Conservation (phyloP, 257 asterid species). For the Sherardia arvensis region DNA sequence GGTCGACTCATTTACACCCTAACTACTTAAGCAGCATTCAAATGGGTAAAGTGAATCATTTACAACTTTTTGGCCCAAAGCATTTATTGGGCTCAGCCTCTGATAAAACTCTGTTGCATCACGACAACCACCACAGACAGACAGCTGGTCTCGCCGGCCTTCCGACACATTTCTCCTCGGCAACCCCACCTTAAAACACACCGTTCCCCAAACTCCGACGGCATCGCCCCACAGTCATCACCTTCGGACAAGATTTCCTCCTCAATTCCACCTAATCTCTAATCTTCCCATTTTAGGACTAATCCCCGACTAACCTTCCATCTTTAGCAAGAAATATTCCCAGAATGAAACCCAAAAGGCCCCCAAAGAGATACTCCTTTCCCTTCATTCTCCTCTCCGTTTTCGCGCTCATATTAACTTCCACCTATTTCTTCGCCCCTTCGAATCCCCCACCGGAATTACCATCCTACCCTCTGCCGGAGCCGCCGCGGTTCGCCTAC, state of each 20-base stretch:
- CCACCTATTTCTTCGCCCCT: neutral
- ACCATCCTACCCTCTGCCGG: slow-evolving; percentile 26
- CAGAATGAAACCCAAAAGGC: slow-evolving; percentile 43
- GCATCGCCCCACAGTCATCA: neutral
- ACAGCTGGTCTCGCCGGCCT: neutral
- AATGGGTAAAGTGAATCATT: neutral
- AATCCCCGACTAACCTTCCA: neutral
- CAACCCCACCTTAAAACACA: neutral
- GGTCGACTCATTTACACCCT: no score
- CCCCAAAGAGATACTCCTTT: slow-evolving; percentile 49
- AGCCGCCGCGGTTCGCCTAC: slow-evolving; percentile 71
- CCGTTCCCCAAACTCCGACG: slow-evolving; percentile 1
- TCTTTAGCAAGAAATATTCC: neutral
- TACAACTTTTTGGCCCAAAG: neutral
- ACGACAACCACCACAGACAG: neutral
- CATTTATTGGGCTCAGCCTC: neutral
- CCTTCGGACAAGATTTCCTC: neutral
- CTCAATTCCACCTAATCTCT: neutral
- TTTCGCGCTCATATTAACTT: slow-evolving; percentile 8
- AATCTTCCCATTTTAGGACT: neutral
- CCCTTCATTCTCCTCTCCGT: slow-evolving; percentile 33
- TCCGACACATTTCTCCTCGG: neutral
- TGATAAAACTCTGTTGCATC: neutral
- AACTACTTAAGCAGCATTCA: no score
- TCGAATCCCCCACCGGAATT: neutral